Conservation (phyloP, 306 rosid species). For the apple (Malus domestica) region DNA sequence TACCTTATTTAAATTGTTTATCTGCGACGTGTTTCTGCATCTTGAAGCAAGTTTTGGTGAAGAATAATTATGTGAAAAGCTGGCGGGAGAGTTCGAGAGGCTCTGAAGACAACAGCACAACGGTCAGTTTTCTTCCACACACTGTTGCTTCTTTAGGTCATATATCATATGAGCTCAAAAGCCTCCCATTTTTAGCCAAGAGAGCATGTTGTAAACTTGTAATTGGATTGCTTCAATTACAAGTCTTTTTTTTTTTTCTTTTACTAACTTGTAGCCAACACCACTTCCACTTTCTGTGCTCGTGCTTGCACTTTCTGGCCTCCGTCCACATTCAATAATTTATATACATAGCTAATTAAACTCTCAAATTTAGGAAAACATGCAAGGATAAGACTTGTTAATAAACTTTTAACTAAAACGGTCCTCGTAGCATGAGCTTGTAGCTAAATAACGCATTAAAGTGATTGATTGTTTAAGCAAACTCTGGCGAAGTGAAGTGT, state of each 20-base stretch:
- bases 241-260: neutral
- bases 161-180: neutral
- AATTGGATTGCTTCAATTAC: neutral
- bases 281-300: neutral
- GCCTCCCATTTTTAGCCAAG: neutral
- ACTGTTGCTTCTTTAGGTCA: neutral
- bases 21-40: slow-evolving; percentile 9
- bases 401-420: too few species aligned
- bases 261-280: neutral
- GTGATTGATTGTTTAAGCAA: neutral
- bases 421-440: too few species aligned
- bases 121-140: neutral
- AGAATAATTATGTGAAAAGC: slow-evolving; percentile 9
- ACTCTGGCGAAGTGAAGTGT: too few species aligned
- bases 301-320: neutral
- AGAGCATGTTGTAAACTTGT: neutral
- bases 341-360: too few species aligned
- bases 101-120: slow-evolving; percentile 8
- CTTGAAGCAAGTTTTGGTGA: slow-evolving; percentile 26
- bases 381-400: neutral
- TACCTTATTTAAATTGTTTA: neutral
- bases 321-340: too few species aligned
- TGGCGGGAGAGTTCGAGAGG: slow-evolving; percentile 15
- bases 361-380: neutral
- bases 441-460: neutral